Percentiles rank a stretch among this genome's conserved stretches.
phyloP scores from a whole-genome alignment of 2,329 filamentous ascomycete species.

The Fonsecaea nubica region DNA sequence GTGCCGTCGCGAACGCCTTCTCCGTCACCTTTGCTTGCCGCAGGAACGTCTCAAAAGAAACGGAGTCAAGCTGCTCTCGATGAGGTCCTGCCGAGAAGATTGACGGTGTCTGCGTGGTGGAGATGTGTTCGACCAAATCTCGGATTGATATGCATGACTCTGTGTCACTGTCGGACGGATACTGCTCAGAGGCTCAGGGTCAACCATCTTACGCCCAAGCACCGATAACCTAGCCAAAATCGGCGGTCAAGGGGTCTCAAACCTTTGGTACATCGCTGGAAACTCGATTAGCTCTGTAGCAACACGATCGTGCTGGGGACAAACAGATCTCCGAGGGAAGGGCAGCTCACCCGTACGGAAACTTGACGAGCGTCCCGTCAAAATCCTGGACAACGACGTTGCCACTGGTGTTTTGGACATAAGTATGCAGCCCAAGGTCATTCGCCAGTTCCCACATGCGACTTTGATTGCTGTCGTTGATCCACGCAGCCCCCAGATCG shows the following conservation, averaged over 20 bases:
- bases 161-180: conserved; percentile 29
- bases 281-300: background rate
- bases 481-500: conserved; percentile 49
- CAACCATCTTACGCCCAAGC: background rate
- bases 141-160: conserved; percentile 33
- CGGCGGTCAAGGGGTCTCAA: background rate
- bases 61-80: conserved; percentile 43
- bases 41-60: conserved; percentile 51
- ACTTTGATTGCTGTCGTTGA: conserved; percentile 50
- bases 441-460: conserved; percentile 43
- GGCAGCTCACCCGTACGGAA: conserved; percentile 45
- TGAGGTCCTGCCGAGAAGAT: conserved; percentile 31
- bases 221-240: background rate
- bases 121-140: conserved; percentile 29
- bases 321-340: conserved; percentile 19
- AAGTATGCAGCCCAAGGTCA: conserved; percentile 43
- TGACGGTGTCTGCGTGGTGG: conserved; percentile 27
- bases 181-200: conserved; percentile 19
- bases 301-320: background rate
- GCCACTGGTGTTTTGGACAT: conserved; percentile 45
- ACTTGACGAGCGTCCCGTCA: conserved; percentile 41
- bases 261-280: conserved; percentile 13
- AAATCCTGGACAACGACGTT: conserved; percentile 44
- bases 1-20: conserved; percentile 44
- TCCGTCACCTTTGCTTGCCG: conserved; percentile 41